These are phyloP conservation scores for Barnettozyma sp. DNA, from an alignment of 805 yeast genomes.

Conservation along the genomic window DNA sequence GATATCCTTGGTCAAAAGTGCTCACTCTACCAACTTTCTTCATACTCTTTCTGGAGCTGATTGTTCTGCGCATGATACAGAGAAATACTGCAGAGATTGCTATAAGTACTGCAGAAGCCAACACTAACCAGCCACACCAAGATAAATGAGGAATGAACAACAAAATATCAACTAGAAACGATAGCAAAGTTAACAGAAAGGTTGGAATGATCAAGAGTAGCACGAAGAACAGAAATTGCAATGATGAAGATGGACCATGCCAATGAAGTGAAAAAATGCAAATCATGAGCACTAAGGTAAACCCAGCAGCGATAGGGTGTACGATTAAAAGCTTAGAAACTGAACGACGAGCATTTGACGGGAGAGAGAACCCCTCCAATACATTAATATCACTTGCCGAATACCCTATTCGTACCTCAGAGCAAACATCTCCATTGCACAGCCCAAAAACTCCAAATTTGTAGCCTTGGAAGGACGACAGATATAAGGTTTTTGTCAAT, in stretches of 20 bases:
- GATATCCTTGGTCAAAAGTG: constrained; percentile 18
- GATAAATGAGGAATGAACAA: constrained; percentile 68
- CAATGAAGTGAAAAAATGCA: constrained; percentile 35
- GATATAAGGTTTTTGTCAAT: constrained; percentile 38
- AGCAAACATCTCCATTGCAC: constrained; percentile 39
- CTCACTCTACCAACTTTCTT: constrained; percentile 11
- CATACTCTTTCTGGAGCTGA: constrained; percentile 30
- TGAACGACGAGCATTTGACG: constrained; percentile 51
- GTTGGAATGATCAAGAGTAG: constrained; percentile 59
- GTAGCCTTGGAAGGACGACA: constrained; percentile 44
- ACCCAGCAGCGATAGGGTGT: constrained; percentile 57
- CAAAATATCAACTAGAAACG: constrained; percentile 76
- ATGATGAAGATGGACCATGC: constrained; percentile 28
- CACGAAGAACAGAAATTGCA: constrained; percentile 42
- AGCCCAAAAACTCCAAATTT: constrained; percentile 68
- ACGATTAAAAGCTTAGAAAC: constrained; percentile 57
- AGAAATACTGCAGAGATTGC: constrained; percentile 58
- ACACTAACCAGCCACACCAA: constrained; percentile 82
- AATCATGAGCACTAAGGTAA: constrained; percentile 41
- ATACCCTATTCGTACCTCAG: constrained; percentile 39
- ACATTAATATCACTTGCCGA: constrained; percentile 26
- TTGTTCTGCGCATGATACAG: constrained; percentile 67
- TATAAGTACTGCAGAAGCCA: constrained; percentile 59
- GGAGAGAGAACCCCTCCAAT: constrained; percentile 39
- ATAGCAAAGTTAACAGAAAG: constrained; percentile 61